Conservation (phyloP, 1,284 basidiomycete species). For the Tylopilus sp. region DNA sequence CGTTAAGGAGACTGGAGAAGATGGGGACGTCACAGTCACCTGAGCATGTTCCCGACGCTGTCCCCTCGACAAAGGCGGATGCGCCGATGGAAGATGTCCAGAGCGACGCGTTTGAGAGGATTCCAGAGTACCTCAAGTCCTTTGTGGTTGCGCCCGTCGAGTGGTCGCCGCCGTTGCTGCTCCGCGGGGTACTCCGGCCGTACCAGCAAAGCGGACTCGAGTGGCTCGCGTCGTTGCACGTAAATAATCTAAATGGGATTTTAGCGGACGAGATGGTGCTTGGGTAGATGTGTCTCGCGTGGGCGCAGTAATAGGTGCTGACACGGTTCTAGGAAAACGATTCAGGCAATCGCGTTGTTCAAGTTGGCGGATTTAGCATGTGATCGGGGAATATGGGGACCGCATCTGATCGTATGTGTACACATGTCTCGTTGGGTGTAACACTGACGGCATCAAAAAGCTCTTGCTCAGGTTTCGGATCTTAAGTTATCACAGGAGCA, state of each 20-base stretch:
- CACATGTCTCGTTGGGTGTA: too few relatives aligned
- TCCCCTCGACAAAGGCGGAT: constrained; percentile 7
- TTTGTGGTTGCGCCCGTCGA: constrained; percentile 77
- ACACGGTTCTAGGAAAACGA: constrained; percentile 82
- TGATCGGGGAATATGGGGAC: constrained; percentile 96
- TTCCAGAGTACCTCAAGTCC: constrained; percentile 71
- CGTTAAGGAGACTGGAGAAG: not conserved
- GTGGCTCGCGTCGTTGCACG: constrained; percentile 94
- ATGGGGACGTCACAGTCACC: not conserved
- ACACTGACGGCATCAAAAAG: constrained; percentile 74
- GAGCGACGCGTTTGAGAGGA: constrained; percentile 31
- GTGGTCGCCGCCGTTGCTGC: constrained; percentile 82
- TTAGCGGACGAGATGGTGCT: constrained; percentile 94
- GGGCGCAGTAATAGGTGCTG: constrained; percentile 1
- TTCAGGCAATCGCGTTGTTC: constrained; percentile 91
- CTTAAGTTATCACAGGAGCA: constrained; percentile 92
- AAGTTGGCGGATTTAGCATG: constrained; percentile 90
- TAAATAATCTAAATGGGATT: constrained; percentile 92
- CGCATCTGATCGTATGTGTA: constrained; percentile 83
- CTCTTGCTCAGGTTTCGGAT: constrained; percentile 95
- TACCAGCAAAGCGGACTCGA: constrained; percentile 97
- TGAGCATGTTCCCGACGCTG: not conserved
- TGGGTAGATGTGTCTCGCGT: constrained; percentile 63
- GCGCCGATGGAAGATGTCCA: constrained; percentile 25
- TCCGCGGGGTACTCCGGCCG: constrained; percentile 90